Evolutionary conservation across 2,329 filamentous ascomycete species (phyloP), one percentile per base, ranked within the genome.

Genomic region (Cladosporium velox): DNA sequence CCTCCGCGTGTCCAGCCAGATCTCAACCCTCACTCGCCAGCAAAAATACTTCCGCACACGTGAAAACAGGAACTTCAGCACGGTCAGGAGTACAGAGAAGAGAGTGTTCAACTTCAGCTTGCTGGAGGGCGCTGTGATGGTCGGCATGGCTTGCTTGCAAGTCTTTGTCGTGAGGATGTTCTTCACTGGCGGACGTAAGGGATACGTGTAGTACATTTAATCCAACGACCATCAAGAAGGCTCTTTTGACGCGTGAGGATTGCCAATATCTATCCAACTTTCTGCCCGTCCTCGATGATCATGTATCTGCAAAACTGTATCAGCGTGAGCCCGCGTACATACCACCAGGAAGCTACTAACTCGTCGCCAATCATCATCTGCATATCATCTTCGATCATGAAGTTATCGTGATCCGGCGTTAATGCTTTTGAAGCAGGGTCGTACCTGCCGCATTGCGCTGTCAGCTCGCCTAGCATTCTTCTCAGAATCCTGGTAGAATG

Each of bases 31-130:
- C 77, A 93, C 91, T 51, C 88, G 95, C 75, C 97, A 97, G 83
- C 95, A 99, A 77, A 99, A 99, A 79, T 99, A 99, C 84, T 99
- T 99, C 88, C 91, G 96, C 69, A 99, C 95, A 2, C 89, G 95
- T 71, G 95, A 99, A 85, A 99, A 99, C 86, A 88, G 95, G 69
- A 99, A 99, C 82, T 98, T 99, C 82, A 96, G 92, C 82, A 99
- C 95, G 11, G 95, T 99, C 74, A 87, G 92, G 79, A 97, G 93
- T 82, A 99, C 95, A 49, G 95, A 99, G 84, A 88, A 88, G 78
- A 87, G 95, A 70, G 99, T 99, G 75, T 93, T 97, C 83, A 98
- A 97, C 82, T 97, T 99, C 80, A 96, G 92, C 78, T 84, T 99
- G 76, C 90, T 98, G 73, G 95, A 99, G 84, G 91, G 91, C 71